Percentiles rank a stretch among this genome's conserved stretches.
Conservation (phyloP, 2,329 filamentous ascomycete genomes). For the Tolypocladium album region DNA sequence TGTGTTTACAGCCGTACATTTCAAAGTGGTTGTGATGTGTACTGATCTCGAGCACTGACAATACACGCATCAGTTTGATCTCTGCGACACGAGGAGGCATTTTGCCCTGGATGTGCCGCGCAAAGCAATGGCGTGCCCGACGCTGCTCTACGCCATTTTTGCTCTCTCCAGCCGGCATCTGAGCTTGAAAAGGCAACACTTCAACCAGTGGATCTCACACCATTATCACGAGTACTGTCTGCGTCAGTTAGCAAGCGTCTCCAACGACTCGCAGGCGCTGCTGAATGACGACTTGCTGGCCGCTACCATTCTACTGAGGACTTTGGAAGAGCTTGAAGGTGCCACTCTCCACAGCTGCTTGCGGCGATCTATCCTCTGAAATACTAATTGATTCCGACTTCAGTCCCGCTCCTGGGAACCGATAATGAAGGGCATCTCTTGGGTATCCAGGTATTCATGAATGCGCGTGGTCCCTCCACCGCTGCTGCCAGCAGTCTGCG, state of each 20-base stretch:
- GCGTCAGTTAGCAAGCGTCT: conserved; percentile 34
- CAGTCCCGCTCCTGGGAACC: conserved; percentile 22
- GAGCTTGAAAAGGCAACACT: conserved; percentile 24
- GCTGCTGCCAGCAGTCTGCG: conserved; percentile 25
- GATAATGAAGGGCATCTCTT: conserved; percentile 36
- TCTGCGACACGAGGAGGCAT: conserved; percentile 29
- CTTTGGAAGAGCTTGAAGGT: conserved; percentile 43
- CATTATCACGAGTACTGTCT: conserved; percentile 44
- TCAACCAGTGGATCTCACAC: conserved; percentile 37
- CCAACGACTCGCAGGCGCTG: conserved; percentile 25
- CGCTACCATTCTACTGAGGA: conserved; percentile 44
- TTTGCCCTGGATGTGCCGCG: conserved; percentile 45
- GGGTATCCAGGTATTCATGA: conserved; percentile 36
- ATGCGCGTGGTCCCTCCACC: conserved; percentile 21
- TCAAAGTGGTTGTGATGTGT: too few species aligned
- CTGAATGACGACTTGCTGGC: conserved; percentile 43
- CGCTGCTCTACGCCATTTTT: conserved; percentile 45
- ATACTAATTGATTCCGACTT: background rate
- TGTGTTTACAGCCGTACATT: conserved; percentile 2
- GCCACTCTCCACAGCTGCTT: background rate
- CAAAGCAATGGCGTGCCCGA: conserved; percentile 36
- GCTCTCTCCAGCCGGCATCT: conserved; percentile 45
- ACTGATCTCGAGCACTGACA: too few species aligned
- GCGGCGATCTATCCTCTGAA: too few species aligned
- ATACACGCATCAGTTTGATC: conserved; percentile 34